Conservation (phyloP, 2,329 filamentous ascomycete species). For the Penicillium griseofulvum region DNA sequence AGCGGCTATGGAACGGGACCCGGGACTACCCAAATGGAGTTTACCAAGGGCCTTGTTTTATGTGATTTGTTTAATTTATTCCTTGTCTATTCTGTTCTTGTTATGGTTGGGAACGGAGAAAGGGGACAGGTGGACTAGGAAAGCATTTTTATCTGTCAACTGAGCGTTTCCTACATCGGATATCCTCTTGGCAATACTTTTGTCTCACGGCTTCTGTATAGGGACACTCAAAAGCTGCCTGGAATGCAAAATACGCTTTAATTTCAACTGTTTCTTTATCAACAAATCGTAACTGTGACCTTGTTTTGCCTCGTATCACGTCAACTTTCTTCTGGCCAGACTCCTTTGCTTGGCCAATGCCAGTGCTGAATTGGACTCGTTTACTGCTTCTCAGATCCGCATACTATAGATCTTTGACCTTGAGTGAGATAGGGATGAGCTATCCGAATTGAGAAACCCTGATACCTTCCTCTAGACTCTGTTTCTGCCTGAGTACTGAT, state of each 20-base stretch:
- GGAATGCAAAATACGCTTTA: constrained; percentile 20
- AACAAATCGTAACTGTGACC: neutral
- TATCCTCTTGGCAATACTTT: constrained; percentile 7
- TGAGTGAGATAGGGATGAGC: neutral
- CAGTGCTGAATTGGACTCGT: neutral
- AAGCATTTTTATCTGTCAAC: constrained; percentile 8
- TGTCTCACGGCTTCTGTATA: constrained; percentile 24
- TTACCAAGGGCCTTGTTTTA: constrained; percentile 7
- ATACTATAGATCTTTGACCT: neutral
- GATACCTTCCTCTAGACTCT: neutral
- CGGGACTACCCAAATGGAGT: constrained; percentile 19
- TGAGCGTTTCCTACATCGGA: constrained; percentile 1
- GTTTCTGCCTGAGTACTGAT: neutral
- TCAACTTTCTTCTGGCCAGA: neutral
- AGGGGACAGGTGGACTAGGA: neutral
- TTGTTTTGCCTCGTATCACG: neutral
- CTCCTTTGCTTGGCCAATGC: neutral
- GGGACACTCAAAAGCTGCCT: constrained; percentile 16
- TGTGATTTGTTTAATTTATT: constrained; percentile 13
- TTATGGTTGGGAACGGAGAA: constrained; percentile 1
- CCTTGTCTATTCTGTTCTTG: constrained; percentile 3
- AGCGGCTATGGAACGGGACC: constrained; percentile 19
- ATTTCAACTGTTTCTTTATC: neutral
- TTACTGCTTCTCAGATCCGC: neutral
- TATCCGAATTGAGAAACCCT: neutral